Evolutionary conservation across 2,329 filamentous ascomycete genomes (phyloP).

Genomic region (Colletotrichum tanaceti): DNA sequence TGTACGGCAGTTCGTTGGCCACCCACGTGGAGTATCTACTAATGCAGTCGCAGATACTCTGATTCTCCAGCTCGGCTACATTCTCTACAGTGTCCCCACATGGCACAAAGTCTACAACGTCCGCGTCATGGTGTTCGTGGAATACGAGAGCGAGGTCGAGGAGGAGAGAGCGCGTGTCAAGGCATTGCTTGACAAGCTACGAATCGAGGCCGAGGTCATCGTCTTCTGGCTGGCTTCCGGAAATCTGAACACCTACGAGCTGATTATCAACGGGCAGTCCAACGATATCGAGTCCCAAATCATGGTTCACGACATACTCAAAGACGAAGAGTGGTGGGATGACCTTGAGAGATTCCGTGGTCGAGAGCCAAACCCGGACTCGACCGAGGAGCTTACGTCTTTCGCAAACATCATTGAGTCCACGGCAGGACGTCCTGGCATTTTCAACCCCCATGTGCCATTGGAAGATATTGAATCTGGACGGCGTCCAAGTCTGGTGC

Average conservation of each 20-base stretch:
- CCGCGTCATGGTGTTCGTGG: slow-evolving; percentile 87
- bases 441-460: slow-evolving; percentile 56
- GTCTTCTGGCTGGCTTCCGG: slow-evolving; percentile 87
- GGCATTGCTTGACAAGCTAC: slow-evolving; percentile 80
- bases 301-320: slow-evolving; percentile 73
- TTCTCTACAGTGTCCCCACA: slow-evolving; percentile 81
- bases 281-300: slow-evolving; percentile 59
- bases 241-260: slow-evolving; percentile 76
- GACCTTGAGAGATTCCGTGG: slow-evolving; percentile 72
- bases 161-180: slow-evolving; percentile 80
- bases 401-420: slow-evolving; percentile 58
- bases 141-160: slow-evolving; percentile 85
- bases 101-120: slow-evolving; percentile 81
- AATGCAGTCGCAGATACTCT: slow-evolving; percentile 66
- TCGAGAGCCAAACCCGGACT: slow-evolving; percentile 51
- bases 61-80: slow-evolving; percentile 88
- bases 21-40: background rate
- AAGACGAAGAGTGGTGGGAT: slow-evolving; percentile 85
- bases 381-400: slow-evolving; percentile 57
- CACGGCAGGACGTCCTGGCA: slow-evolving; percentile 55
- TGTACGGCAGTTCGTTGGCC: slow-evolving; percentile 62
- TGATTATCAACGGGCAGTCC: slow-evolving; percentile 78
- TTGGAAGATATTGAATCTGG: slow-evolving; percentile 44
- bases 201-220: slow-evolving; percentile 82
- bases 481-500: slow-evolving; percentile 63